Conservation (phyloP, 768 basidiomycete species). For the Xerocomus brunneocitrinus region DNA sequence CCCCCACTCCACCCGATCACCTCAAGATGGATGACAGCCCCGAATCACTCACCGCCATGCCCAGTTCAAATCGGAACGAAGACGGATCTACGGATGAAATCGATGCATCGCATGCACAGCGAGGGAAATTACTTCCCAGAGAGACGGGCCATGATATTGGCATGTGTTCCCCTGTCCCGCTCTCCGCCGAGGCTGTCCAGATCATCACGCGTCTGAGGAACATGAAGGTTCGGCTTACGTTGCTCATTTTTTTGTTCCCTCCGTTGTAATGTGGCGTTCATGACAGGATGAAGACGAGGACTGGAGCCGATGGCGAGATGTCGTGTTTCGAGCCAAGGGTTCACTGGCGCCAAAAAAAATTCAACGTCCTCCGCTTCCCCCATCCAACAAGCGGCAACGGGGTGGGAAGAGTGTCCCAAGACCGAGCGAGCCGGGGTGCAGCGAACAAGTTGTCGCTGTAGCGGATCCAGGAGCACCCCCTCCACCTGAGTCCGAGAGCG, state of each 20-base stretch:
- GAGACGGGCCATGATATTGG: constrained; percentile 87
- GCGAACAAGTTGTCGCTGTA: neutral
- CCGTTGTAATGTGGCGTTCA: constrained; percentile 4
- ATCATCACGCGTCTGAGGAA: constrained; percentile 78
- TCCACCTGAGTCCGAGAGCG: neutral
- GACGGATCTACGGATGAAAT: neutral
- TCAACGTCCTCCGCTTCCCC: constrained; percentile 42
- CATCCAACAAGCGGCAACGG: constrained; percentile 54
- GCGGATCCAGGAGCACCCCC: neutral
- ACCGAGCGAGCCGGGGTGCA: constrained; percentile 3
- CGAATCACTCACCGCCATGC: constrained; percentile 35
- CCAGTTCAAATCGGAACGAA: neutral
- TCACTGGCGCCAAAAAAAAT: constrained; percentile 38
- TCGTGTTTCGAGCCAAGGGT: constrained; percentile 74
- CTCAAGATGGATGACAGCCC: constrained; percentile 39
- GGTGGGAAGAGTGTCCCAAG: constrained; percentile 39
- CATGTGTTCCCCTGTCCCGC: constrained; percentile 78
- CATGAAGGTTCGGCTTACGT: constrained; percentile 57
- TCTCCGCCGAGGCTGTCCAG: constrained; percentile 70
- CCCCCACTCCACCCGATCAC: constrained; percentile 52
- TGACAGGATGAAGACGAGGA: constrained; percentile 79
- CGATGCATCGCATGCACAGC: neutral
- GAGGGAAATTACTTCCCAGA: constrained; percentile 61
- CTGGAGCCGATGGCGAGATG: constrained; percentile 85
- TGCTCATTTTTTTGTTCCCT: neutral